Evolutionary conservation across 192 early-diverging fungal species (phyloP).

Genomic region (Entomortierella lignicola): DNA sequence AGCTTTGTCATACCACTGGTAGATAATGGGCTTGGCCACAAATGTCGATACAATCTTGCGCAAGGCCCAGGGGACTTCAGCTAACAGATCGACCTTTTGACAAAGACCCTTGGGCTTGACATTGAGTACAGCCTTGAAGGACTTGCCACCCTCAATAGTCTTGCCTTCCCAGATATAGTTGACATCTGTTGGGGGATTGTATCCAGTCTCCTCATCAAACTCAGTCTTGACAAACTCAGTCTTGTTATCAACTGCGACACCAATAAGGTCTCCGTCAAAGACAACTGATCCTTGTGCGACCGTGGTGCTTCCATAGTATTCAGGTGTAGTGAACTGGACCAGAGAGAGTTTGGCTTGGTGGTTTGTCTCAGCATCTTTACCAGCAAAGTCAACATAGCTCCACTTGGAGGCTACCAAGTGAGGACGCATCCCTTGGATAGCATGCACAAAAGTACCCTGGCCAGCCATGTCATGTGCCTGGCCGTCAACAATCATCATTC

Average conservation of each 20-base stretch:
- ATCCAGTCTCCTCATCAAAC: constrained; percentile 85
- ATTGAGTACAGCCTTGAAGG: constrained; percentile 72
- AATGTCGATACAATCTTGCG: constrained; percentile 86
- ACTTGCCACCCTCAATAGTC: constrained; percentile 74
- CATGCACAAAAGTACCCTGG: constrained; percentile 83
- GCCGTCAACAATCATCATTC: constrained; percentile 80
- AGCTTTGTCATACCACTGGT: constrained; percentile 90
- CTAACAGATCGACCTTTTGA: constrained; percentile 90
- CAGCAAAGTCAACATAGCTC: constrained; percentile 83
- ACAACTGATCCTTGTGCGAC: constrained; percentile 82
- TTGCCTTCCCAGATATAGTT: constrained; percentile 84
- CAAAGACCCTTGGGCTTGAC: constrained; percentile 70
- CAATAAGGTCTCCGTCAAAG: constrained; percentile 71
- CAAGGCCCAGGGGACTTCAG: constrained; percentile 92
- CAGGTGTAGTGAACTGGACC: constrained; percentile 85
- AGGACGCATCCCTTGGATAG: constrained; percentile 87
- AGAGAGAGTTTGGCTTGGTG: constrained; percentile 70
- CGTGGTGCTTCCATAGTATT: constrained; percentile 71
- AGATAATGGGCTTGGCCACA: constrained; percentile 93
- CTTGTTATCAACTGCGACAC: constrained; percentile 81
- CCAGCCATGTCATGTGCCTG: constrained; percentile 74
- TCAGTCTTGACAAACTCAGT: constrained; percentile 72
- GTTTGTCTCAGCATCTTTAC: constrained; percentile 57
- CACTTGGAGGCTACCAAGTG: constrained; percentile 86
- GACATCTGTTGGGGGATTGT: constrained; percentile 80